Evolutionary conservation across 2,329 filamentous ascomycete species (phyloP), one percentile per base, ranked within the genome.

Genomic region (Dothideomycetidae sp.): DNA sequence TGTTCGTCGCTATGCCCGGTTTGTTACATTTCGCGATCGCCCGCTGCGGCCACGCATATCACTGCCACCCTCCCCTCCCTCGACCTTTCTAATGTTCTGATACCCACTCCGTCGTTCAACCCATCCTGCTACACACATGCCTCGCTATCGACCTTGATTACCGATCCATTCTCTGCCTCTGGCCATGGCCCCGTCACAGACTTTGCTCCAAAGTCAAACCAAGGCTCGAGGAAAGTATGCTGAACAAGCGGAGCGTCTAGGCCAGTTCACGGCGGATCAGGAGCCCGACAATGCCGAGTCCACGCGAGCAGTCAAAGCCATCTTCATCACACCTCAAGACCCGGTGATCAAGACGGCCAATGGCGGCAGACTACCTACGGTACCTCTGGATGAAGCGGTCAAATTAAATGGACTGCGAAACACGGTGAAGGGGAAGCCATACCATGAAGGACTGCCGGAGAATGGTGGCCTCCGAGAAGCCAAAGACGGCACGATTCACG

Each of bases 281-380:
- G 43, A 49, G 31, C 56, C 64, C 38, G n/a, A 26, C 21, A 61
- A 66, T 38, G 47, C 57, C 34, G 54, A 59, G 10, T 42, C 48
- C 3, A 65, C 73, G 10, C 62, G 63, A 41, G 76, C 77, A 1
- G 60, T 76, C 33, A 65, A 77, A 50, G 78, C 78, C 18, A 67
- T 57, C 36, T 70, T 68, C 48, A 51, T 70, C 36, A 86, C 81
- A 1, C 70, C 77, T 0, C 72, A 78, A 33, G 80, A 86, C 53
- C 72, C 79, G 0, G 72, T 85, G 11, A 71, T 86, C 31, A 62
- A 76, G 37, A 83, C 78, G 1, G 67, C 69, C 10, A 71, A 78
- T 51, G 79, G 78, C 18, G 67, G 70, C 32, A 64, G 78, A 28
- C 55, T 85, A 4, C 80, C 81, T 0, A 70, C 71, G 1, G 74